These are phyloP conservation scores for Durusdinium trenchii DNA, from an alignment of 73 alveolate genomes.

Conservation along the genomic window DNA sequence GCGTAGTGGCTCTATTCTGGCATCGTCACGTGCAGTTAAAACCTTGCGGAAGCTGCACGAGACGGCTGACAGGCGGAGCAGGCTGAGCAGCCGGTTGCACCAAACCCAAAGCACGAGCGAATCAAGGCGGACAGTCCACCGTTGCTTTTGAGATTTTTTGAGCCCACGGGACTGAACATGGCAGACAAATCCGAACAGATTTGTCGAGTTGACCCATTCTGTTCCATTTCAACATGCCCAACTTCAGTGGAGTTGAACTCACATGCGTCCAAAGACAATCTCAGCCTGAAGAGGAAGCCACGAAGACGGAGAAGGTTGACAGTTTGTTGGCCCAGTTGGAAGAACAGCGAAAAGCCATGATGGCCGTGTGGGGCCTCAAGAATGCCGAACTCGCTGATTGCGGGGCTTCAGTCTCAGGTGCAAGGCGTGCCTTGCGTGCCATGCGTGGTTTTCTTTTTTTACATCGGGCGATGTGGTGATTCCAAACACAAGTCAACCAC, in stretches of 20 bases:
- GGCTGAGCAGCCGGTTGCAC: too few relatives aligned
- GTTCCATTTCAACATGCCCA: background rate
- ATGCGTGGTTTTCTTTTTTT: too few relatives aligned
- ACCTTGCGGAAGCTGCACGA: background rate
- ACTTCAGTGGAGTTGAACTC: background rate
- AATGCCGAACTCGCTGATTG: too few relatives aligned
- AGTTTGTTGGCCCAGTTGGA: conserved; percentile 51
- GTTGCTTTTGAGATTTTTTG: background rate
- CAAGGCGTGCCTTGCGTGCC: too few relatives aligned
- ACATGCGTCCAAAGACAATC: background rate
- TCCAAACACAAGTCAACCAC: too few relatives aligned
- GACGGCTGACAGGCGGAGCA: background rate
- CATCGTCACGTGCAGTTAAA: too few relatives aligned
- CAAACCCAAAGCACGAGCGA: conserved; percentile 4
- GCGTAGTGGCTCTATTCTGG: too few relatives aligned
- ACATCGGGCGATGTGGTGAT: too few relatives aligned
- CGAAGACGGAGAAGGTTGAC: conserved; percentile 52
- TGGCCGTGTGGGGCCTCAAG: background rate
- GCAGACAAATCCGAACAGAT: background rate
- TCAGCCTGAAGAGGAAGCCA: background rate
- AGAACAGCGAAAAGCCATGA: conserved; percentile 37
- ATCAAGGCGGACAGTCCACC: conserved; percentile 5
- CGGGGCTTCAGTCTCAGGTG: too few relatives aligned
- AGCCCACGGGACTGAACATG: background rate
- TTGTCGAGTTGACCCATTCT: background rate